These are phyloP conservation scores for Candida sithepensis DNA, from an alignment of 805 yeast species.

Conservation along the genomic window DNA sequence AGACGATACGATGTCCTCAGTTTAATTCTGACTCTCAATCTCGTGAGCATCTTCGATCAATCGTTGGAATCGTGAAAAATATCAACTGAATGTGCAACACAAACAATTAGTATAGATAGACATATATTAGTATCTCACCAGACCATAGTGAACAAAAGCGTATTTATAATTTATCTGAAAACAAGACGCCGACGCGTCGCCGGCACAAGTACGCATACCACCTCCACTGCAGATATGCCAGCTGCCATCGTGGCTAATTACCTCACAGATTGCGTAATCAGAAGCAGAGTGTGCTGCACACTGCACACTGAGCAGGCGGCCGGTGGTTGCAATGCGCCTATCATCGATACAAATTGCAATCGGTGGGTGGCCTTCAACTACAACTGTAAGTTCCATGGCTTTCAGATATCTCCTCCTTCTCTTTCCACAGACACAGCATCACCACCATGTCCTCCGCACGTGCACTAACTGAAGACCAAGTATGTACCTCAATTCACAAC, in stretches of 20 bases:
- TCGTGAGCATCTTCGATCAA: background rate
- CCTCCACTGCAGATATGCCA: no score
- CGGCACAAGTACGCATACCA: background rate
- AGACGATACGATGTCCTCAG: background rate
- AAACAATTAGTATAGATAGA: no score
- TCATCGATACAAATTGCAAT: no score
- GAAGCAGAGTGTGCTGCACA: no score
- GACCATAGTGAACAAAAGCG: no score
- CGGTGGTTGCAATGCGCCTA: no score
- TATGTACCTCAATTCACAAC: conserved; percentile 24
- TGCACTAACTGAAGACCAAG: conserved; percentile 47
- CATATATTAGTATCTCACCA: no score
- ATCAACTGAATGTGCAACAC: background rate
- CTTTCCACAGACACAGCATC: background rate
- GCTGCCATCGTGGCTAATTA: no score
- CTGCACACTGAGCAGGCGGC: no score
- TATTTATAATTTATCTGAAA: background rate
- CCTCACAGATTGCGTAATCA: no score
- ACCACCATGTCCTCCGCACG: conserved; percentile 30
- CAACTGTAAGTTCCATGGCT: no score
- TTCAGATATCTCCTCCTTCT: background rate
- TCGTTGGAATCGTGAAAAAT: background rate
- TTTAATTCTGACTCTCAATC: background rate
- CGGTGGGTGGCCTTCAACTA: no score
- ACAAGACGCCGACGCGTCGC: background rate